Evolutionary conservation across 805 yeast species (phyloP), one percentile per base, ranked within the genome.

Genomic region (Suhomyces xylopsoci): DNA sequence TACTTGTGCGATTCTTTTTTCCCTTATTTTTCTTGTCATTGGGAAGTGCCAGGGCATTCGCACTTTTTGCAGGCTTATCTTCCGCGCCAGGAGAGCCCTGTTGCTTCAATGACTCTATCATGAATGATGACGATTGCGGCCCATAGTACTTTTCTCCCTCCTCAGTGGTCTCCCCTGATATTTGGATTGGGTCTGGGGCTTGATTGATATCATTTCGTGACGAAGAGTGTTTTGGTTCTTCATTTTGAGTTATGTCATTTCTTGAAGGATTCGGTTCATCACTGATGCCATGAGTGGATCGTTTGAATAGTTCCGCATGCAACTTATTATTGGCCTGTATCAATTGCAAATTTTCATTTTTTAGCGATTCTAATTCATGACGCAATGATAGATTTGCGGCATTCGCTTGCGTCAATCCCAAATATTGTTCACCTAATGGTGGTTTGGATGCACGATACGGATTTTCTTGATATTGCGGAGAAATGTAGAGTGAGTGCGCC

Each of bases 91-190:
- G 69, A 24, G 65, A 61, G 15, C 68, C 67, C 42, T 59, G 54
- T 14, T 47, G 45, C 49, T 62, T 62, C 45, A 73, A 65, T 2
- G 71, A 61, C 34, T 74, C 74, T 38, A 78, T 72, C 83, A 80
- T 79, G 58, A 67, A 79, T 41, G 67, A 64, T 6, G 79, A 70
- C n/a, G 81, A 77, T 53, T 73, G 79, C 1, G 84, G 83, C 0
- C 83, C 83, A 58, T 78, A 80, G 56, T 75, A 80, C 51, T 77
- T 77, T 28, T 69, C 71, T 32, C 77, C 78, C 15, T 58, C 50
- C 55, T 73, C 77, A 24, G 73, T 63, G 20, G 75, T 70, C 55
- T 71, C 77, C 3, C 77, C 77, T 7, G 65, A 52, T 10, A 72
- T 67, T 3, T 49, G 45, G 30, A 68, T 55, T 12, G 52, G 28